Evolutionary conservation across 2,329 filamentous ascomycete species (phyloP), one percentile per base, ranked within the genome.

Genomic region (Apiospora hydei): DNA sequence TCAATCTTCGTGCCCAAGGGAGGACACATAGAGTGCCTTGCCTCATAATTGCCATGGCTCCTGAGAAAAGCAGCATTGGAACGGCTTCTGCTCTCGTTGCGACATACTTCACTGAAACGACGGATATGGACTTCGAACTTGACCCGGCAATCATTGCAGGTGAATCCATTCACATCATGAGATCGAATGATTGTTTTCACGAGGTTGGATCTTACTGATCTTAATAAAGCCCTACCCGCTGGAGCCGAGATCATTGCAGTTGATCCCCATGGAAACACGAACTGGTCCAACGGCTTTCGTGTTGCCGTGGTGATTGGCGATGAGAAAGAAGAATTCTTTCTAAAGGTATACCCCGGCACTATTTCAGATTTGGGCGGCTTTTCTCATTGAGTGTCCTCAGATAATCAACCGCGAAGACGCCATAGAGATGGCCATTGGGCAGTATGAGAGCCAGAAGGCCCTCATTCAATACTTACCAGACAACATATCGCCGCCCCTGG

Each of bases 401-500:
- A 24, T 51, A 1, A 51, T 51, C 8, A 21, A 51, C 21, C n/a
- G n/a, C 24, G 49, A 26, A 26, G n/a, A 53, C 14, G n/a, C n/a
- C 10, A 14, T 4, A 53, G 10, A 14, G 1, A 53, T 53, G n/a
- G 49, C 11, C 3, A 26, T 26, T 8, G 49, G 49, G 11, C 24
- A 53, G 24, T 53, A 26, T 26, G 49, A 53, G 24, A 53, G 49
- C 14, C 49, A 53, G 49, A 53, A 85, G n/a, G 49, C 47, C 1
- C 47, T 51, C 11, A 13, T 24, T 13, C 7, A 13, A 10, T 51
- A 51, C 21, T 4, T 51, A 4, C 47, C 47, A 24, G n/a, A 51
- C 7, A 51, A 51, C 47, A 51, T 24, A 24, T 51, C 21, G 21
- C 47, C 47, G n/a, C n/a, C 47, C 1, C 21, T 51, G 8, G 47